A percentile compares a stretch with the other conserved stretches of the same genome.
These are phyloP conservation scores for Sonneratia caseolaris DNA, from an alignment of 345 rosid species.

Conservation along the genomic window DNA sequence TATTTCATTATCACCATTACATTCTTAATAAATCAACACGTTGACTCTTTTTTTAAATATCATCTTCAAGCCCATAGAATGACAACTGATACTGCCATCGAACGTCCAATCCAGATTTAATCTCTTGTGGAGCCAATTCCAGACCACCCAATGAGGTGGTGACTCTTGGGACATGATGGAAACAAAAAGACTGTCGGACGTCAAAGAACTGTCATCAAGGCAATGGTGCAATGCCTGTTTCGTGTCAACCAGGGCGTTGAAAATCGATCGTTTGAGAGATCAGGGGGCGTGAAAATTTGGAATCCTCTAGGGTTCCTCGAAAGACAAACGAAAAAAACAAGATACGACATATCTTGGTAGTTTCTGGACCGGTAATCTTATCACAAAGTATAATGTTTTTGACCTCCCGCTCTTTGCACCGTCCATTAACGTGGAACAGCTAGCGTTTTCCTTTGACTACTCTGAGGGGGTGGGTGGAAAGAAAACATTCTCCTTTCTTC, in stretches of 20 bases:
- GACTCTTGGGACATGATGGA: background rate
- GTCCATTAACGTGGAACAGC: background rate
- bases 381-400: background rate
- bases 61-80: too few species aligned
- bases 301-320: background rate
- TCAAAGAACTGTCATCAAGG: background rate
- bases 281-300: background rate
- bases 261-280: background rate
- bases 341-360: background rate
- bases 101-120: too few species aligned
- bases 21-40: too few species aligned
- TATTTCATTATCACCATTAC: too few species aligned
- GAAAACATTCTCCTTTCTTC: too few species aligned
- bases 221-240: background rate
- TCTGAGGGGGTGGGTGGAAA: too few species aligned
- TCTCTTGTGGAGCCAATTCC: too few species aligned
- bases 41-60: too few species aligned
- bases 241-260: background rate
- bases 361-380: background rate
- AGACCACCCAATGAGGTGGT: background rate
- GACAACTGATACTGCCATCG: too few species aligned
- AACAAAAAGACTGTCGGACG: background rate
- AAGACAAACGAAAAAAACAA: background rate
- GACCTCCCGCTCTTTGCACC: too few species aligned
- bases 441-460: constrained; percentile 7